Conservation (phyloP, 1,284 basidiomycete genomes). For the Farysia itapuensis region DNA sequence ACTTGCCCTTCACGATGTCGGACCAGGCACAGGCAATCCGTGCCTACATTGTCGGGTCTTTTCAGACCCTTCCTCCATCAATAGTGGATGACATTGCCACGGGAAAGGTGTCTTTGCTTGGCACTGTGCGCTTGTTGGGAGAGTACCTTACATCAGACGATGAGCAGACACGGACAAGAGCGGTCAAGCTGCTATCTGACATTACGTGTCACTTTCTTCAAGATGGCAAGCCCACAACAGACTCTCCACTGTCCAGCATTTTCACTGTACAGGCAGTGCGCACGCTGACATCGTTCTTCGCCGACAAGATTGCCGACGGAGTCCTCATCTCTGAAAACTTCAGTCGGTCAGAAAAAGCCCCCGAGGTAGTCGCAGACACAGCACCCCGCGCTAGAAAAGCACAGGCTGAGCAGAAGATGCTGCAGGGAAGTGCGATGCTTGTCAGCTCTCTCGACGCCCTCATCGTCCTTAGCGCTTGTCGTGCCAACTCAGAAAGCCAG, state of each 20-base stretch:
- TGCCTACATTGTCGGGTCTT: slow-evolving; percentile 43
- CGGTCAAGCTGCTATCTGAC: slow-evolving; percentile 62
- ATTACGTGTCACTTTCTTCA: slow-evolving; percentile 37
- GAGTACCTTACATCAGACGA: slow-evolving; percentile 85
- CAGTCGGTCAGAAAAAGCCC: slow-evolving; percentile 28
- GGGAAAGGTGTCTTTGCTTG: slow-evolving; percentile 64
- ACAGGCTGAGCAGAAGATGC: slow-evolving; percentile 37
- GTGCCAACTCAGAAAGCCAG: background rate
- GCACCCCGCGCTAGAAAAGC: slow-evolving; percentile 28
- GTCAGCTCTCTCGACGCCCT: slow-evolving; percentile 68
- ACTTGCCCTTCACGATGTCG: no score
- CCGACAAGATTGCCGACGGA: slow-evolving; percentile 80
- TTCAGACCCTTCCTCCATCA: slow-evolving; percentile 34
- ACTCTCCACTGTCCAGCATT: slow-evolving; percentile 64
- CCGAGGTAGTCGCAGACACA: slow-evolving; percentile 41
- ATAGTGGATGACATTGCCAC: slow-evolving; percentile 28
- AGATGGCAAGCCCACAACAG: background rate
- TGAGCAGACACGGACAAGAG: slow-evolving; percentile 75
- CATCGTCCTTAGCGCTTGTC: slow-evolving; percentile 64
- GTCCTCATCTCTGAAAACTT: slow-evolving; percentile 62
- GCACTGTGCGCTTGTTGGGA: slow-evolving; percentile 82
- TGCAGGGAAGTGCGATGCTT: slow-evolving; percentile 50
- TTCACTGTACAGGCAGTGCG: slow-evolving; percentile 74
- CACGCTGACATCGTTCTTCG: slow-evolving; percentile 80
- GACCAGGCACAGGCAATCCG: slow-evolving; percentile 29